Conservation (phyloP, 2,329 filamentous ascomycete species). For the Epichloe amarillans region DNA sequence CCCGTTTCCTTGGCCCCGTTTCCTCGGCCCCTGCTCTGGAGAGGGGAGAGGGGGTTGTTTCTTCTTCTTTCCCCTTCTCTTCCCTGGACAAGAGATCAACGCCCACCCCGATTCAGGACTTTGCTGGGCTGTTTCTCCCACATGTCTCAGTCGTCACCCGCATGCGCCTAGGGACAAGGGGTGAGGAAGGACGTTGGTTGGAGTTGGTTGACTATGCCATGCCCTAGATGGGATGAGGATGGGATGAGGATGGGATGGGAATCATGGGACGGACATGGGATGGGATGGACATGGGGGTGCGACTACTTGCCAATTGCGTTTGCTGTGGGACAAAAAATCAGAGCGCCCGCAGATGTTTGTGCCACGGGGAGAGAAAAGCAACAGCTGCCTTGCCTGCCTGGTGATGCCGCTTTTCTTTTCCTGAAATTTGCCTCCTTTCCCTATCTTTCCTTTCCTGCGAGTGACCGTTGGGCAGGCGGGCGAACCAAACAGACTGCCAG, state of each 20-base stretch:
- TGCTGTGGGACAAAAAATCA: not conserved
- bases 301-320: not conserved
- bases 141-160: constrained; percentile 4
- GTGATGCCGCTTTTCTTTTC: not conserved
- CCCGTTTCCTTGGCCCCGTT: not conserved
- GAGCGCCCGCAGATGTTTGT: not conserved
- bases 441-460: not conserved
- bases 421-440: not conserved
- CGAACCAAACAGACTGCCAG: not conserved
- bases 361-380: not conserved
- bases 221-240: not conserved
- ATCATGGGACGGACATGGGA: not conserved
- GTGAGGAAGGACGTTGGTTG: not conserved
- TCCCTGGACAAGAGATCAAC: too few relatives aligned
- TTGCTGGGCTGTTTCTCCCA: not conserved
- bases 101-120: not conserved
- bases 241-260: not conserved
- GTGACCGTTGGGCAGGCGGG: not conserved
- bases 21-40: not conserved
- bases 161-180: constrained; percentile 3
- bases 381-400: not conserved
- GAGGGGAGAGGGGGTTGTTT: too few relatives aligned
- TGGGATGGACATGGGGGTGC: not conserved
- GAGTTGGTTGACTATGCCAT: too few relatives aligned
- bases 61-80: too few relatives aligned